These are phyloP conservation scores for Neospermospora avenae DNA, from an alignment of 2,329 filamentous ascomycete species.

Conservation along the genomic window DNA sequence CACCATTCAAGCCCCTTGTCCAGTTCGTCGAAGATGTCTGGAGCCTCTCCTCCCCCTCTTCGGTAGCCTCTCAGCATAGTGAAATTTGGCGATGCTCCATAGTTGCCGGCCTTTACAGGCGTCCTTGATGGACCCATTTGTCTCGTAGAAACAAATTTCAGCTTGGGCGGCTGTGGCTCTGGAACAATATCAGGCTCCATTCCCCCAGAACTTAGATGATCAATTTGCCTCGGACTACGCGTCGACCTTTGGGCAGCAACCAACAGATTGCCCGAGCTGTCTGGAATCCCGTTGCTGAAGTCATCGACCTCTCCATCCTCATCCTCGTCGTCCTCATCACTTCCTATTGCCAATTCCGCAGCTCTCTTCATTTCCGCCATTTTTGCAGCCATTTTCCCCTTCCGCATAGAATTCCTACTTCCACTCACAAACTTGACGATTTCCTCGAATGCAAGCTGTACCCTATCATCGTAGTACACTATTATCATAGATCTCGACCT, in stretches of 20 bases:
- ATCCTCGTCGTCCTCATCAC: slow-evolving; percentile 41
- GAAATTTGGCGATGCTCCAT: slow-evolving; percentile 21
- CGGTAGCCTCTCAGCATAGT: slow-evolving; percentile 28
- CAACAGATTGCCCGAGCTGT: slow-evolving; percentile 27
- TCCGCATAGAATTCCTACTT: slow-evolving; percentile 79
- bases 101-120: slow-evolving; percentile 19
- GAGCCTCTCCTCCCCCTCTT: slow-evolving; percentile 17
- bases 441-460: slow-evolving; percentile 78
- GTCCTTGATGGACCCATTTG: slow-evolving; percentile 37
- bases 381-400: slow-evolving; percentile 79
- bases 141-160: slow-evolving; percentile 40
- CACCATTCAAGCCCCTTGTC: slow-evolving; percentile 78
- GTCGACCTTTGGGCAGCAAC: slow-evolving; percentile 16
- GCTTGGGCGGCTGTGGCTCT: slow-evolving; percentile 33
- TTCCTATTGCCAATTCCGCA: slow-evolving; percentile 56
- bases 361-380: slow-evolving; percentile 63
- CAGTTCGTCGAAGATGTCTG: slow-evolving; percentile 65
- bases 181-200: slow-evolving; percentile 27
- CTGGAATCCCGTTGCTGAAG: slow-evolving; percentile 1
- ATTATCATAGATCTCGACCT: slow-evolving; percentile 74
- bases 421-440: slow-evolving; percentile 78
- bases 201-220: background rate
- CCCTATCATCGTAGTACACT: slow-evolving; percentile 88
- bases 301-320: slow-evolving; percentile 10
- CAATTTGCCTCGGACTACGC: background rate